Percentiles rank a stretch among this genome's conserved stretches.
These are phyloP conservation scores for Acarospora socialis DNA, from an alignment of 2,329 filamentous ascomycete species.

Conservation along the genomic window DNA sequence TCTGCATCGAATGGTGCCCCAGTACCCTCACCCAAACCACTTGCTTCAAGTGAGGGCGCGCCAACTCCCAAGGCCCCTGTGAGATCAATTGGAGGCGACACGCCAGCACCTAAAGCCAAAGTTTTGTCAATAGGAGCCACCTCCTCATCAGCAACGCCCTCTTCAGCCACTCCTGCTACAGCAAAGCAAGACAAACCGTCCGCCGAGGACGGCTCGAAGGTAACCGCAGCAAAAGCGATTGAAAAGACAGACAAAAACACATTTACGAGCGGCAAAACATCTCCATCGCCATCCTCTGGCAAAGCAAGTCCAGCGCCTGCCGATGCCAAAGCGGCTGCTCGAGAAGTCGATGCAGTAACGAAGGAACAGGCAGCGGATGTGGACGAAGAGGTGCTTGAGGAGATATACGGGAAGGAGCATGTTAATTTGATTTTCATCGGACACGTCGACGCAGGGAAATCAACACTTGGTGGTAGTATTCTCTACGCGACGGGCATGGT, in stretches of 20 bases:
- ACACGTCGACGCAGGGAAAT: conserved; percentile 97
- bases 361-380: conserved; percentile 69
- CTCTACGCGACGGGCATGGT: conserved; percentile 95
- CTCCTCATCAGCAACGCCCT: conserved; percentile 19
- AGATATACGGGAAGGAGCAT: conserved; percentile 81
- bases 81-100: conserved; percentile 41
- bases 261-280: conserved; percentile 53
- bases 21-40: no score
- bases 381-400: conserved; percentile 73
- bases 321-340: conserved; percentile 42
- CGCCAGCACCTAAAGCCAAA: conserved; percentile 47
- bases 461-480: conserved; percentile 85
- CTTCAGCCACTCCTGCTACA: conserved; percentile 32
- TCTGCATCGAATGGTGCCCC: conserved; percentile 13
- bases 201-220: conserved; percentile 61
- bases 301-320: conserved; percentile 59
- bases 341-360: conserved; percentile 68
- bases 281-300: conserved; percentile 69
- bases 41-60: conserved; percentile 21
- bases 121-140: conserved; percentile 60
- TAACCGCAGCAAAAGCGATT: conserved; percentile 75
- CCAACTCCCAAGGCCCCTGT: conserved; percentile 43
- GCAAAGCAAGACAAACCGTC: conserved; percentile 38
- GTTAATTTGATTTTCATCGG: conserved; percentile 97
- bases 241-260: conserved; percentile 70